These are phyloP conservation scores for Odonthalia washingtoniensis DNA, from an alignment of 31 red algal genomes.

Conservation along the genomic window DNA sequence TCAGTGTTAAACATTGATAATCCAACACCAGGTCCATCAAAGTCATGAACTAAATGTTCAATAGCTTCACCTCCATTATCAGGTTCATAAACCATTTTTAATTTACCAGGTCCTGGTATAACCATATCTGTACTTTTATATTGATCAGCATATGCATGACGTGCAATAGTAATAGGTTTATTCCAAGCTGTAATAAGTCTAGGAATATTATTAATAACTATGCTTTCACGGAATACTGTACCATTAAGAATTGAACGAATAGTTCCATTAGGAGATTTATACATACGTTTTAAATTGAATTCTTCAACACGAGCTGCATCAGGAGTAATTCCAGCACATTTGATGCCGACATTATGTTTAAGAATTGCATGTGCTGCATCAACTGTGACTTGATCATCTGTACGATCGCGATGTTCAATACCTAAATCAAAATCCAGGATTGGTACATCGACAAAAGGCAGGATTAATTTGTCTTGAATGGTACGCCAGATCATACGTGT, in stretches of 20 bases:
- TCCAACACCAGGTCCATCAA: slow-evolving; percentile 83
- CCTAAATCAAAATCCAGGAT: slow-evolving; percentile 89
- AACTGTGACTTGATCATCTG: slow-evolving; percentile 87
- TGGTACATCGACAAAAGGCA: slow-evolving; percentile 79
- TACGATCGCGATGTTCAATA: slow-evolving; percentile 79
- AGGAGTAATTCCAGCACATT: slow-evolving; percentile 91
- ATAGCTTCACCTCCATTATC: slow-evolving; percentile 61
- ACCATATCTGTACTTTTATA: slow-evolving; percentile 82
- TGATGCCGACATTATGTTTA: slow-evolving; percentile 87
- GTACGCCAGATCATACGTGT: slow-evolving; percentile 89
- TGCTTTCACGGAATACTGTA: slow-evolving; percentile 92
- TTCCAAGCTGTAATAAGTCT: slow-evolving; percentile 86
- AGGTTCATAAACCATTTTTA: slow-evolving; percentile 75
- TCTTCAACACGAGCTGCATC: slow-evolving; percentile 84
- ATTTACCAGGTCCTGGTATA: slow-evolving; percentile 49
- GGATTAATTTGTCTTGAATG: slow-evolving; percentile 83
- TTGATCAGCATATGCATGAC: slow-evolving; percentile 91
- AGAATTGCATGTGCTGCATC: slow-evolving; percentile 92
- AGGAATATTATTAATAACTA: slow-evolving; percentile 81
- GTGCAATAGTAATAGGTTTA: slow-evolving; percentile 86
- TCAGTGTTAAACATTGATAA: slow-evolving; percentile 96
- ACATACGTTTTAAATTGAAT: slow-evolving; percentile 90
- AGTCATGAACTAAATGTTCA: slow-evolving; percentile 75
- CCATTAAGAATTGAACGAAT: slow-evolving; percentile 95
- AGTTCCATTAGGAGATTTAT: slow-evolving; percentile 89